Percentiles rank a stretch among this genome's conserved stretches.
These are phyloP conservation scores for Mortierella sp. DNA, from an alignment of 371 early-diverging fungal species.

Conservation along the genomic window DNA sequence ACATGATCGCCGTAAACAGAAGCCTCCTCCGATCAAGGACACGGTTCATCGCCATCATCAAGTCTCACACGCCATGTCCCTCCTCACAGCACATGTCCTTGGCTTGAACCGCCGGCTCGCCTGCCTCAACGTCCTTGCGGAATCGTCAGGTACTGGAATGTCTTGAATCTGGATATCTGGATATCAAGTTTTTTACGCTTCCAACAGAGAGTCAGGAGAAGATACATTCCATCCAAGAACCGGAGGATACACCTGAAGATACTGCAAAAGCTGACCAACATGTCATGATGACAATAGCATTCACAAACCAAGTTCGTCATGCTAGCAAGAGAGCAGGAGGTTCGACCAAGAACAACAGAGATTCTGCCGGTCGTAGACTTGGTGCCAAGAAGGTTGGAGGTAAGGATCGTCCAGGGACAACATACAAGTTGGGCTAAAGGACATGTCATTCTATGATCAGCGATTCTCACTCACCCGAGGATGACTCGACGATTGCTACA, in stretches of 20 bases:
- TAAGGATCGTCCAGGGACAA: constrained; percentile 15
- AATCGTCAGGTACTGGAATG: constrained; percentile 37
- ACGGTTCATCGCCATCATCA: no score
- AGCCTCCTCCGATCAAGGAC: no score
- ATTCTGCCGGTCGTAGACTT: constrained; percentile 93
- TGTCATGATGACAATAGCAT: constrained; percentile 7
- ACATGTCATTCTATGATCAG: no score
- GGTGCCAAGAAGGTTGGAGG: constrained; percentile 93
- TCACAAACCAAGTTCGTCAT: constrained; percentile 79
- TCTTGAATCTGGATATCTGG: no score
- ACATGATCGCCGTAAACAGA: no score
- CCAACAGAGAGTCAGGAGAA: no score
- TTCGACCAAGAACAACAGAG: constrained; percentile 91
- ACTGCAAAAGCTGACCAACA: no score
- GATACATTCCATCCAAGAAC: no score
- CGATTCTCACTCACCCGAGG: no score
- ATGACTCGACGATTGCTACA: not conserved
- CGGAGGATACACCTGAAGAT: no score
- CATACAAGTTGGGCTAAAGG: no score
- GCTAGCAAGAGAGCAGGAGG: constrained; percentile 96
- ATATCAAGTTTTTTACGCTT: not conserved
- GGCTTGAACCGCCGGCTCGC: constrained; percentile 48
- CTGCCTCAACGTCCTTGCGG: constrained; percentile 30
- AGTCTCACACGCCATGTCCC: constrained; percentile 16
- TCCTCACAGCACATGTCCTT: constrained; percentile 33